A percentile compares a stretch with the other conserved stretches of the same genome.
Evolutionary conservation across 768 basidiomycete genomes (phyloP).

Genomic region (Boletus huronensis): DNA sequence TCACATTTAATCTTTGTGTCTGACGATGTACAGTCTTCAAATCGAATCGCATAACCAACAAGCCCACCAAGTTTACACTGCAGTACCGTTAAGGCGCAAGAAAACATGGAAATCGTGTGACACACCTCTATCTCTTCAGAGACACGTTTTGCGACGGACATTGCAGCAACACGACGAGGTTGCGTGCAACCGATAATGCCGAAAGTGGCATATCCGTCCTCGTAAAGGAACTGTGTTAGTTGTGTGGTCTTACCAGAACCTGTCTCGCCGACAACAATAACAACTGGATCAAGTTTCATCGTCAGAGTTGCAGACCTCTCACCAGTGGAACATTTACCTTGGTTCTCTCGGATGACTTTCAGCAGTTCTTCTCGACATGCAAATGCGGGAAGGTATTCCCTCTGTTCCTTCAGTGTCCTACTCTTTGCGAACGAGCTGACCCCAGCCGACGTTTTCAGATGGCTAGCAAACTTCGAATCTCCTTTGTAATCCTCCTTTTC

Average conservation of each 20-base stretch:
- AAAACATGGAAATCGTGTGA: slow-evolving; percentile 1
- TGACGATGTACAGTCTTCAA: slow-evolving; percentile 93
- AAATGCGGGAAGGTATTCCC: slow-evolving; percentile 97
- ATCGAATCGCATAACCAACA: slow-evolving; percentile 97
- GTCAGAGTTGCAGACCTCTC: neutral
- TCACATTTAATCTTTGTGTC: slow-evolving; percentile 97
- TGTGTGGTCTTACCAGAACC: slow-evolving; percentile 99
- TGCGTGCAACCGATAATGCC: slow-evolving; percentile 97
- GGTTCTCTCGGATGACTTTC: slow-evolving; percentile 86
- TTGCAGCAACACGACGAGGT: slow-evolving; percentile 96
- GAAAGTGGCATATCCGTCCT: slow-evolving; percentile 89
- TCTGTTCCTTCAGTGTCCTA: slow-evolving; percentile 87
- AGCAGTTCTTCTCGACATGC: slow-evolving; percentile 93
- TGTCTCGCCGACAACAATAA: slow-evolving; percentile 98
- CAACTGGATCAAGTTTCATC: slow-evolving; percentile 46
- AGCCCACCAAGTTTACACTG: slow-evolving; percentile 85
- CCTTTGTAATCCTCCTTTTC: slow-evolving; percentile 78
- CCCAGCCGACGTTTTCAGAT: slow-evolving; percentile 77
- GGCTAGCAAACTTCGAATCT: slow-evolving; percentile 96
- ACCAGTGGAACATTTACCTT: slow-evolving; percentile 53
- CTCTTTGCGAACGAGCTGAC: slow-evolving; percentile 78
- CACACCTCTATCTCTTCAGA: slow-evolving; percentile 98
- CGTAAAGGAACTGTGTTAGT: slow-evolving; percentile 90
- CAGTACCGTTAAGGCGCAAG: slow-evolving; percentile 2
- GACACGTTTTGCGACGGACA: slow-evolving; percentile 99